Conservation (phyloP, 2,329 filamentous ascomycete genomes). For the Eurotiales sp. region DNA sequence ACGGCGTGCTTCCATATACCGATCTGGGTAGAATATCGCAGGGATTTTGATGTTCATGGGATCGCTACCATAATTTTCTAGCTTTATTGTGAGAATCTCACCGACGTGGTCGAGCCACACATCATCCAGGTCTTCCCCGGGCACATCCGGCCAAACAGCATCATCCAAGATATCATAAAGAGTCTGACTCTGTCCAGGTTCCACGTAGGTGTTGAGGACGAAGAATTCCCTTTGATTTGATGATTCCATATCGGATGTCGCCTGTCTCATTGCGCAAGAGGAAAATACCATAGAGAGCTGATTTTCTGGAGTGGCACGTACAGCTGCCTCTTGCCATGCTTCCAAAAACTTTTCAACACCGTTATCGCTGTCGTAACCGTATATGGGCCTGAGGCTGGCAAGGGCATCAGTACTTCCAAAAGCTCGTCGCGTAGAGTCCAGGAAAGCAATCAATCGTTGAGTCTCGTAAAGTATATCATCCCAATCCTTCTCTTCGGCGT, state of each 20-base stretch:
- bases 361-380: conserved; percentile 32
- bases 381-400: conserved; percentile 38
- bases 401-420: conserved; percentile 57
- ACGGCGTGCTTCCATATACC: conserved; percentile 54
- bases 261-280: conserved; percentile 42
- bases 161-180: conserved; percentile 54
- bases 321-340: conserved; percentile 47
- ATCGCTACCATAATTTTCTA: conserved; percentile 28
- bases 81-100: conserved; percentile 53
- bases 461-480: conserved; percentile 53
- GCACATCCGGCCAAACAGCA: conserved; percentile 46
- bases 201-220: conserved; percentile 36
- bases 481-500: conserved; percentile 31
- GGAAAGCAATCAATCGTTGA: conserved; percentile 60
- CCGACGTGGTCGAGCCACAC: conserved; percentile 48
- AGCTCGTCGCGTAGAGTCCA: conserved; percentile 55
- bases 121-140: conserved; percentile 39
- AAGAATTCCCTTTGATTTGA: conserved; percentile 36
- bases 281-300: conserved; percentile 44
- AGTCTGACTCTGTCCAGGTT: conserved; percentile 37
- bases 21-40: conserved; percentile 54
- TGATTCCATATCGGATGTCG: conserved; percentile 25
- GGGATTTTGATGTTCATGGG: conserved; percentile 50
- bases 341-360: conserved; percentile 45
- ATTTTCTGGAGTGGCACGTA: conserved; percentile 39